Evolutionary conservation across 495 filamentous ascomycete genomes (phyloP).

Genomic region (Aspergillus funiculosus): DNA sequence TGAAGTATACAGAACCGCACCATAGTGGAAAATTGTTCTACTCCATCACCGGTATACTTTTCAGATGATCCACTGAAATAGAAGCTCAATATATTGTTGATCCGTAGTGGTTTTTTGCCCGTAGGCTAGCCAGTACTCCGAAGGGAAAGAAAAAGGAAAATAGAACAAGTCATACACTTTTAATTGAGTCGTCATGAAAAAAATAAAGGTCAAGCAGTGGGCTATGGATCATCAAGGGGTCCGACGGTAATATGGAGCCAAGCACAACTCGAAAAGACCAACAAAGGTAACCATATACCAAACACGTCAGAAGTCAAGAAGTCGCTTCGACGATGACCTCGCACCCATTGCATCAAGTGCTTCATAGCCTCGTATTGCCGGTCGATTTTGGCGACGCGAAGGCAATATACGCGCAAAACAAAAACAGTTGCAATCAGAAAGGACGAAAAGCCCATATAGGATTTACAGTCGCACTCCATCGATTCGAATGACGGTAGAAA

Average conservation of each 20-base stretch:
- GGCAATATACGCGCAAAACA: neutral
- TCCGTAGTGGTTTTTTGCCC: too few relatives aligned
- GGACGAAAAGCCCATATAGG: neutral
- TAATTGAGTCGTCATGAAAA: constrained; percentile 10
- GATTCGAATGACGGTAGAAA: constrained; percentile 4
- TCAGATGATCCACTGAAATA: too few relatives aligned
- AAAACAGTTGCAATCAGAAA: neutral
- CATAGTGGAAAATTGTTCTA: too few relatives aligned
- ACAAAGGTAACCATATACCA: neutral
- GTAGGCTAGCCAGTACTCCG: too few relatives aligned
- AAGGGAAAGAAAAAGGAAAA: neutral
- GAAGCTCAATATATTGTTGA: too few relatives aligned
- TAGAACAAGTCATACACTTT: constrained; percentile 10
- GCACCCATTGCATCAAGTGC: neutral
- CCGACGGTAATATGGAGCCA: neutral
- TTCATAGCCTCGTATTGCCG: neutral
- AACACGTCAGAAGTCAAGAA: neutral
- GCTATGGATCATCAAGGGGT: constrained; percentile 12
- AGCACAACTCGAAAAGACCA: neutral
- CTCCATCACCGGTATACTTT: too few relatives aligned
- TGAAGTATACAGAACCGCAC: too few relatives aligned
- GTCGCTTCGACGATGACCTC: neutral
- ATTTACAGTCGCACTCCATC: constrained; percentile 10
- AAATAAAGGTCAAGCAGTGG: constrained; percentile 1
- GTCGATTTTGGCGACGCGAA: constrained; percentile 1